These are phyloP conservation scores for Pythium rhizo-oryzae DNA, from an alignment of 352 stramenopile species.

Conservation along the genomic window DNA sequence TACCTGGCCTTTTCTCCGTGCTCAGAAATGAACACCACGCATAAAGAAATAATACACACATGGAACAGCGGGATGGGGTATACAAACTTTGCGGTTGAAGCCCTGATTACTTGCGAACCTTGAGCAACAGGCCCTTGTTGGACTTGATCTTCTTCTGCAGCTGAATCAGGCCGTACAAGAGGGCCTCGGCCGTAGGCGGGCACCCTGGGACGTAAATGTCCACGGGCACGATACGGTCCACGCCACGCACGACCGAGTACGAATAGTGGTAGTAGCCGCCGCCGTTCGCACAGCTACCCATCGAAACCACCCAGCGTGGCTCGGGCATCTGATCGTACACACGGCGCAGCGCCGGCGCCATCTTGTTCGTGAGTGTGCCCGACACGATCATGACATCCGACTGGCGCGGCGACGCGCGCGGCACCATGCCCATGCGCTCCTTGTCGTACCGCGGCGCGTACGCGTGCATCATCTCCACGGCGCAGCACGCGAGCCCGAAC, in stretches of 20 bases:
- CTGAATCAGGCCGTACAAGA: slow-evolving; percentile 98
- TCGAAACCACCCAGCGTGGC: slow-evolving; percentile 98
- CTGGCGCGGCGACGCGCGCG: slow-evolving; percentile 94
- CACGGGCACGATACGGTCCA: slow-evolving; percentile 97
- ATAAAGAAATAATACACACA: too few relatives aligned
- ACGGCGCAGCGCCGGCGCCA: slow-evolving; percentile 96
- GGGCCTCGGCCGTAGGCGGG: slow-evolving; percentile 97
- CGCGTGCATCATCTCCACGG: slow-evolving; percentile 99
- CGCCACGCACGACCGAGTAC: slow-evolving; percentile 97
- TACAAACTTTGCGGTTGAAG: too few relatives aligned
- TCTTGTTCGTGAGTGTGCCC: slow-evolving; percentile 99
- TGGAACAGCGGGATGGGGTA: too few relatives aligned
- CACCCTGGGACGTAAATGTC: slow-evolving; percentile 99
- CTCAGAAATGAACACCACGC: too few relatives aligned
- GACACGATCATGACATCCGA: slow-evolving; percentile 99
- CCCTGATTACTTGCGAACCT: slow-evolving; percentile 94
- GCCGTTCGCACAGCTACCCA: slow-evolving; percentile 99
- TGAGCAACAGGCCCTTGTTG: slow-evolving; percentile 96
- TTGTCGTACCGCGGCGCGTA: slow-evolving; percentile 95
- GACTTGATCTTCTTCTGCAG: slow-evolving; percentile 99
- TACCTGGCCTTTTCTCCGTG: too few relatives aligned
- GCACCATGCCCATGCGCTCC: slow-evolving; percentile 99
- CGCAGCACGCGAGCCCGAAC: slow-evolving; percentile 99
- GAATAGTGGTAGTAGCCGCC: slow-evolving; percentile 96
- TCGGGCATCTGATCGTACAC: slow-evolving; percentile 99